These are phyloP conservation scores for Puccinia coronata DNA, from an alignment of 1,284 basidiomycete species.

Conservation along the genomic window DNA sequence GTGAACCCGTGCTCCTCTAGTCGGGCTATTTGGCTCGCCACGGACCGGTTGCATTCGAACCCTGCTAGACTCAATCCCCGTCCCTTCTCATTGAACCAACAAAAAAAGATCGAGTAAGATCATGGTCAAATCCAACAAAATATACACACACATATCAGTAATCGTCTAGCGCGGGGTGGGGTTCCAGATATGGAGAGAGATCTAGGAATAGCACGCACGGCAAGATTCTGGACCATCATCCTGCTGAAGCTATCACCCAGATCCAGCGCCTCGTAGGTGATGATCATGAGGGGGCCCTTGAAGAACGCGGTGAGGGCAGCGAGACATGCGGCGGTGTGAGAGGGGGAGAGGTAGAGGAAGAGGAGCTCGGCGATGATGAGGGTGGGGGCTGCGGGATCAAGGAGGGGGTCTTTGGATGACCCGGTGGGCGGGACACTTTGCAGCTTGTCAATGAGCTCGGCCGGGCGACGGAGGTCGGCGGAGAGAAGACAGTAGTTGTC, in stretches of 20 bases:
- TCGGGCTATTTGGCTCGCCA: background rate
- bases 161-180: no score
- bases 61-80: constrained; percentile 54
- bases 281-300: constrained; percentile 52
- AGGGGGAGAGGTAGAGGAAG: constrained; percentile 78
- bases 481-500: constrained; percentile 20
- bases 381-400: background rate
- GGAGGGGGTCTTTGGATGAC: background rate
- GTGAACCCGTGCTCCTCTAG: constrained; percentile 5
- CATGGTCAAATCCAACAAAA: no score
- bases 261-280: constrained; percentile 89
- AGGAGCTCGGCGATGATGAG: constrained; percentile 87
- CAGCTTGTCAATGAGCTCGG: background rate
- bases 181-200: constrained; percentile 64
- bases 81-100: constrained; percentile 72
- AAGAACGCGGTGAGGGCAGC: constrained; percentile 73
- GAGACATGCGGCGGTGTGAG: constrained; percentile 67
- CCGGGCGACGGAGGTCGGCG: constrained; percentile 6
- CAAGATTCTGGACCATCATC: constrained; percentile 82
- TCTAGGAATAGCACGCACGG: constrained; percentile 65
- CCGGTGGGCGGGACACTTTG: background rate
- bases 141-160: no score
- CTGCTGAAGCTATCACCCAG: constrained; percentile 78
- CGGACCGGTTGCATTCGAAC: background rate
- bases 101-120: constrained; percentile 66